Percentiles rank a stretch among this genome's conserved stretches.
Evolutionary conservation across 2,329 filamentous ascomycete genomes (phyloP).

Genomic region (Fusarium gaditjirri): DNA sequence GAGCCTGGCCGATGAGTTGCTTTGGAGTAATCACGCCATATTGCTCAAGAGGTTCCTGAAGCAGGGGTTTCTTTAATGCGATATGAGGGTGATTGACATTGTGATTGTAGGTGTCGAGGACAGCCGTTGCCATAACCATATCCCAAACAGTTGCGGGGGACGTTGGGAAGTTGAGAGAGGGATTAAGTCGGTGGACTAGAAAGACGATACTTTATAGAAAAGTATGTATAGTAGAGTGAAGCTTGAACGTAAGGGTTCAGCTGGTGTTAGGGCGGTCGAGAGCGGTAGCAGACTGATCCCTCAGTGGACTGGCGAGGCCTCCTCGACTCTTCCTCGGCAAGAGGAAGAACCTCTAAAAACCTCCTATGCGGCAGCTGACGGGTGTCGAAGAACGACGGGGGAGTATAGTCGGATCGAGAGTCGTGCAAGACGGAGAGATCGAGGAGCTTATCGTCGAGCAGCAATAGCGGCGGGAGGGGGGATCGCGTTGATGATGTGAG

Average conservation of each 20-base stretch:
- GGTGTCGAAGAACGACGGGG: conserved; percentile 68
- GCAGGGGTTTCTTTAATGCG: conserved; percentile 57
- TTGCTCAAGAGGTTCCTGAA: conserved; percentile 54
- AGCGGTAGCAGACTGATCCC: conserved; percentile 92
- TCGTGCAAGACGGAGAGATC: conserved; percentile 63
- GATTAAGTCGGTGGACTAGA: conserved; percentile 10
- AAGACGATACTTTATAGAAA: conserved; percentile 1
- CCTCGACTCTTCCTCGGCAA: conserved; percentile 98
- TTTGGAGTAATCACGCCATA: conserved; percentile 67
- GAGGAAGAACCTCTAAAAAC: conserved; percentile 98
- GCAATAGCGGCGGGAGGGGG: conserved; percentile 66
- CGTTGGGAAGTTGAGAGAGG: conserved; percentile 24
- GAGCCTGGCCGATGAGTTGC: conserved; percentile 84
- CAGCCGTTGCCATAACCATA: conserved; percentile 74
- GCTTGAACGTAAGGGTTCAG: conserved; percentile 44
- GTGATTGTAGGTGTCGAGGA: conserved; percentile 65
- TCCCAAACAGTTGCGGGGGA: conserved; percentile 54
- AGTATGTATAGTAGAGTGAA: conserved; percentile 12
- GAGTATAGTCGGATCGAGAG: conserved; percentile 58
- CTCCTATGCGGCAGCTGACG: conserved; percentile 99
- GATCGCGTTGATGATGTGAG: conserved; percentile 74
- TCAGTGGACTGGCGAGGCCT: conserved; percentile 93
- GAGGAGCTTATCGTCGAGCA: conserved; percentile 61
- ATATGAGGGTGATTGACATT: conserved; percentile 61
- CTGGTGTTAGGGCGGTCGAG: conserved; percentile 91